Conservation (phyloP, 257 asterid species). For the Orobanche coerulescens region DNA sequence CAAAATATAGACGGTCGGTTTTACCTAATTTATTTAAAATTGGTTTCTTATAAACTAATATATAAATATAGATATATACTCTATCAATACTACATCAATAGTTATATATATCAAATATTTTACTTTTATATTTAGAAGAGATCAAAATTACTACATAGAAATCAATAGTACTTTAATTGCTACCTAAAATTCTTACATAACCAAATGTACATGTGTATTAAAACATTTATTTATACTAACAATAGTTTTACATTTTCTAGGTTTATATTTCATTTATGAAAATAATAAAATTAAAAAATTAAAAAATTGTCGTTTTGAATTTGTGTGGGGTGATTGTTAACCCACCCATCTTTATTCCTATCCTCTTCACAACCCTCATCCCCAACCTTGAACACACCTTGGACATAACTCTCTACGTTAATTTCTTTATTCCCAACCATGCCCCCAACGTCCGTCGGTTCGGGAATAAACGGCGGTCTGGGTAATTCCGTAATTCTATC, state of each 20-base stretch:
- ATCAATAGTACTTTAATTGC: too few relatives aligned
- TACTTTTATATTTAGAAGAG: too few relatives aligned
- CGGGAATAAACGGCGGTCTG: constrained; percentile 86
- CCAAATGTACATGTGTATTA: too few relatives aligned
- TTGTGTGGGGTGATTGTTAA: constrained; percentile 35
- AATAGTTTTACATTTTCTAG: not conserved
- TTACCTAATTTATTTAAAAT: too few relatives aligned
- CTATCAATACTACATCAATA: too few relatives aligned
- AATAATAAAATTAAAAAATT: constrained; percentile 28
- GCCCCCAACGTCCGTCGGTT: constrained; percentile 42
- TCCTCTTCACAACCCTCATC: constrained; percentile 25
- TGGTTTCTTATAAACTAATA: too few relatives aligned
- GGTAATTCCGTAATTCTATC: constrained; percentile 47
- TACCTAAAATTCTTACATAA: too few relatives aligned
- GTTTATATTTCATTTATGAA: constrained; percentile 12
- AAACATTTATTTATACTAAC: not conserved
- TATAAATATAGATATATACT: too few relatives aligned
- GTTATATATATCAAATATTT: too few relatives aligned
- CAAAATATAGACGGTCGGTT: too few relatives aligned
- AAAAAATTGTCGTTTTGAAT: constrained; percentile 43
- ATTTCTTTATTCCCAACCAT: constrained; percentile 36
- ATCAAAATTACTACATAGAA: too few relatives aligned
- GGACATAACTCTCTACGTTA: constrained; percentile 67
- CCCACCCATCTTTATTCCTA: constrained; percentile 34
- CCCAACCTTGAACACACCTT: constrained; percentile 44